Evolutionary conservation across 257 asterid genomes (phyloP), one percentile per base, ranked within the genome.

Genomic region (Forsythia suspensa): DNA sequence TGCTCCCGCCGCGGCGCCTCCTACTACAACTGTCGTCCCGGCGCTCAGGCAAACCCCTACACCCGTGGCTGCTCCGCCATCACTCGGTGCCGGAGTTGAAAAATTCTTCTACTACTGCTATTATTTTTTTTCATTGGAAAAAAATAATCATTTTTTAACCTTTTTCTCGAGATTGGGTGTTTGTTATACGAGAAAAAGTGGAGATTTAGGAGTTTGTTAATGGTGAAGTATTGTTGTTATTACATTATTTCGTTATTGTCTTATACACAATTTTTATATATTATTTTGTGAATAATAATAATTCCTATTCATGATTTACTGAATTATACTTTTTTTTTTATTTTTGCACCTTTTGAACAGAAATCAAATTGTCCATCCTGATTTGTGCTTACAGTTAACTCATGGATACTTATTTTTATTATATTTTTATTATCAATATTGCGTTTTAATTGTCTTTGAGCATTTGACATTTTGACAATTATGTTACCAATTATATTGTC

Each of bases 1-100:
- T 95, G 99, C 90, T 95, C 99, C 6, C 86, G 97, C 24, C 97
- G 98, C 72, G 99, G 99, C 63, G 94, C 93, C 10, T 95, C 99
- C 5, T 93, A 93, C 88, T 95, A 95, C 84, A 95, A 95, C 88
- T 95, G 99, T 90, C 91, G 93, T 7, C 96, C 97, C 4, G 97
- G 99, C 41, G 98, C 96, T 5, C 91, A 80, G 71, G 97, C 94
- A 12, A 95, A 95, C 68, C 97, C 99, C 10, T 95, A 95, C 89
- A 0, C 71, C 51, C 99, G 99, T 74, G 97, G 98, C 16, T 95
- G 99, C 92, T 89, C 88, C 82, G 91, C 92, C 81, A 90, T 95
- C 86, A 93, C 99, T 40, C 94, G 97, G 2, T 95, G 99, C 94
- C 82, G 99, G 83, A 66, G 87, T 85, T 95, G 85, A 85, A 80